These are phyloP conservation scores for Aspergillus nanangensis DNA, from an alignment of 495 filamentous ascomycete species.

Conservation along the genomic window DNA sequence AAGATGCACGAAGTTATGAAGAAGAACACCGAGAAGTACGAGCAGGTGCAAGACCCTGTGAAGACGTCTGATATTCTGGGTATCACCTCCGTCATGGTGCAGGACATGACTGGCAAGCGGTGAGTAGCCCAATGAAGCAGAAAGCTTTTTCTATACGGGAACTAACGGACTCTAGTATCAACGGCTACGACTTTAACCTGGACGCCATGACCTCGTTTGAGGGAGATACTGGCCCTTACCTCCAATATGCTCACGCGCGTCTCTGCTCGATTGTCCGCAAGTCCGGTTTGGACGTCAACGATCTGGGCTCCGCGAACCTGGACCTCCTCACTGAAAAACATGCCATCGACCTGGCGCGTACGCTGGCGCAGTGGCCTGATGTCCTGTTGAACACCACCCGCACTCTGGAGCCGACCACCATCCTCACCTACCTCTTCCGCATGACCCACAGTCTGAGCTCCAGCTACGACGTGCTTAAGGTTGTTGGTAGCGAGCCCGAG, in stretches of 20 bases:
- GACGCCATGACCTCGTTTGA: conserved; percentile 67
- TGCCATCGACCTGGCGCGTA: conserved; percentile 54
- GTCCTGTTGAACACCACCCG: conserved; percentile 56
- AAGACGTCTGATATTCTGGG: conserved; percentile 52
- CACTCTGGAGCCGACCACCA: conserved; percentile 61
- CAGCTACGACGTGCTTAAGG: conserved; percentile 76
- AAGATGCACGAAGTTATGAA: conserved; percentile 72
- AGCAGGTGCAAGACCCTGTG: conserved; percentile 58
- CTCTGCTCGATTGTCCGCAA: conserved; percentile 60
- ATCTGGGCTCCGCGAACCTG: conserved; percentile 49
- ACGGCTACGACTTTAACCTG: conserved; percentile 65
- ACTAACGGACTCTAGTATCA: conserved; percentile 41
- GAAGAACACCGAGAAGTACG: conserved; percentile 59
- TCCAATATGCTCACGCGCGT: conserved; percentile 66
- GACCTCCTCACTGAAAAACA: conserved; percentile 53
- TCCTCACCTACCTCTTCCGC: conserved; percentile 81
- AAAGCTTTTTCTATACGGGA: background rate
- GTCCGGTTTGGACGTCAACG: conserved; percentile 35
- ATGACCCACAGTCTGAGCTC: conserved; percentile 83
- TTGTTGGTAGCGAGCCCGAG: conserved; percentile 68
- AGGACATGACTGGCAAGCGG: conserved; percentile 68
- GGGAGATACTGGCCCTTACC: conserved; percentile 65
- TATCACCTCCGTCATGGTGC: conserved; percentile 67
- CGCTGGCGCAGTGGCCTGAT: conserved; percentile 60
- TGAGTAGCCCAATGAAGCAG: conserved; percentile 24